Conservation (phyloP, 108 stramenopile genomes). For the Aurantiochytrium sp. region DNA sequence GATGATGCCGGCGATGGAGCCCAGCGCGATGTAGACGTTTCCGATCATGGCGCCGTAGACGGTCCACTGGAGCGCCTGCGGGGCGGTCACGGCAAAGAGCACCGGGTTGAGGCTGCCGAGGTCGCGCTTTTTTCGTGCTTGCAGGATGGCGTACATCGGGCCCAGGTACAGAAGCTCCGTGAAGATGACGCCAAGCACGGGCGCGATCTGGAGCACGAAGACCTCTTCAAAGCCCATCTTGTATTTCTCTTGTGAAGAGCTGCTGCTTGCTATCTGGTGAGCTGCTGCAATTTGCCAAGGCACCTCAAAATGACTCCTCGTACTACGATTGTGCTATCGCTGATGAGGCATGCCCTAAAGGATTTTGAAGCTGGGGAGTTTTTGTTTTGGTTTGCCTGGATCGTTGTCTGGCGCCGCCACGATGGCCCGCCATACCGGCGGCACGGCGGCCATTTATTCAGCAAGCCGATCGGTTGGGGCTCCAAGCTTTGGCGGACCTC, state of each 20-base stretch:
- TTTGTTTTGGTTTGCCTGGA: too few relatives aligned
- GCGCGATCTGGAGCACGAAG: neutral
- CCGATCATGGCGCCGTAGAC: neutral
- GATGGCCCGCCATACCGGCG: too few relatives aligned
- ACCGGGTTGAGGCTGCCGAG: slow-evolving; percentile 7
- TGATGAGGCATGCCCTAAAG: too few relatives aligned
- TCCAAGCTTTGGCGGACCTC: too few relatives aligned
- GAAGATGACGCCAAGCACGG: neutral
- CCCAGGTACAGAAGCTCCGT: slow-evolving; percentile 14
- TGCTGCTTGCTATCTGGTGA: neutral
- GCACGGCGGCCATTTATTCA: too few relatives aligned
- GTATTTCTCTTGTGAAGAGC: too few relatives aligned
- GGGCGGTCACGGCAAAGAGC: neutral
- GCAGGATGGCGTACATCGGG: neutral
- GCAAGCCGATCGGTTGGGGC: too few relatives aligned
- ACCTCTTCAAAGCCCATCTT: neutral
- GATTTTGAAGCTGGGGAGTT: too few relatives aligned
- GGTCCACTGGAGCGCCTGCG: neutral
- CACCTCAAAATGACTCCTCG: too few relatives aligned
- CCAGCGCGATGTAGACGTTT: neutral
- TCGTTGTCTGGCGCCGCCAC: too few relatives aligned
- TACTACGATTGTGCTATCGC: too few relatives aligned
- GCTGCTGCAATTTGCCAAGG: neutral
- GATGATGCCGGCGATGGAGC: neutral
- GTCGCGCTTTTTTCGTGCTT: neutral